Evolutionary conservation across 176 grass and related monocot genomes (phyloP).

Genomic region (Avena eriantha): DNA sequence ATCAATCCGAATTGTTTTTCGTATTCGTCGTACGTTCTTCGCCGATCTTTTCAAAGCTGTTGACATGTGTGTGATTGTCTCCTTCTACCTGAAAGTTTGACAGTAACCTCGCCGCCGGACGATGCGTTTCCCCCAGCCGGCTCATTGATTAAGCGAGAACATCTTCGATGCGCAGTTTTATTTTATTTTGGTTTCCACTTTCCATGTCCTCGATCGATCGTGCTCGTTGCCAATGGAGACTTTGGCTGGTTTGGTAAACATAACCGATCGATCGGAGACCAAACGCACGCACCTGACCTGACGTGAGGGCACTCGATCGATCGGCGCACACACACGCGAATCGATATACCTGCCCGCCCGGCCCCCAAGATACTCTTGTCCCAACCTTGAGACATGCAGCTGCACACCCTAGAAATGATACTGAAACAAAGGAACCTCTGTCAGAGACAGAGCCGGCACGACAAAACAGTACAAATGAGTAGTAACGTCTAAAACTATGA

Average conservation of each 20-base stretch:
- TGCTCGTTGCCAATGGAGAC: neutral
- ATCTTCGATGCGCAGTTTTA: neutral
- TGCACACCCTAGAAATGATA: neutral
- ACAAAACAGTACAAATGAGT: neutral
- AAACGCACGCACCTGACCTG: neutral
- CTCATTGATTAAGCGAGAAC: neutral
- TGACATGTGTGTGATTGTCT: conserved; percentile 10
- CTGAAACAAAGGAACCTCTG: neutral
- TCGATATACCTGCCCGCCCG: conserved; percentile 17
- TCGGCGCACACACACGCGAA: neutral
- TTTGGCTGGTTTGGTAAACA: neutral
- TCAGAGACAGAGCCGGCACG: conserved; percentile 1
- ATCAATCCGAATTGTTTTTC: neutral
- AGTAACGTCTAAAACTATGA: neutral
- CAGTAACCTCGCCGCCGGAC: neutral
- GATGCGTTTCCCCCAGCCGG: neutral
- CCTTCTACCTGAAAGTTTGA: neutral
- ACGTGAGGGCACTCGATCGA: neutral
- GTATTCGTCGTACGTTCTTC: neutral
- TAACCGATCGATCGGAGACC: neutral
- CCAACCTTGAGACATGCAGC: conserved; percentile 20
- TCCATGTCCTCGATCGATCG: neutral
- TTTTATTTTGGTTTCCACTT: neutral
- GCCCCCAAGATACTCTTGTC: conserved; percentile 6
- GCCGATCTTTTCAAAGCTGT: conserved; percentile 1